Evolutionary conservation across 2,329 filamentous ascomycete species (phyloP).

Genomic region (Teratosphaeria nubilosa): DNA sequence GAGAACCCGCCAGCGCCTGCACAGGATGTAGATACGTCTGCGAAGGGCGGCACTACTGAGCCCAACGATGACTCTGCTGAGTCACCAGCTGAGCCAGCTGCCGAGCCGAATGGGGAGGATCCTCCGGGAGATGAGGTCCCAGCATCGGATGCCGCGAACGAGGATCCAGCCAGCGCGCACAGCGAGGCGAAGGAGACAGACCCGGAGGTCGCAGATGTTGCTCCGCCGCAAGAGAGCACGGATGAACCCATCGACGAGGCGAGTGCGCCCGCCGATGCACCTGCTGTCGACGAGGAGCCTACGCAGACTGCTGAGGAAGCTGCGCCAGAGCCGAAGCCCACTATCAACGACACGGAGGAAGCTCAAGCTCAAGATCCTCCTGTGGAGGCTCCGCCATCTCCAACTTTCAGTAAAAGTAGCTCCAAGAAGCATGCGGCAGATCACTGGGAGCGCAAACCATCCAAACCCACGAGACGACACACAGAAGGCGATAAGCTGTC

Average conservation of each 20-base stretch:
- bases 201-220: background rate
- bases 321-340: background rate
- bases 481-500: constrained; percentile 8
- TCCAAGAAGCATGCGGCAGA: constrained; percentile 12
- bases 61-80: background rate
- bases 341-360: background rate
- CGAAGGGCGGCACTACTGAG: background rate
- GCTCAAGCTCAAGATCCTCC: background rate
- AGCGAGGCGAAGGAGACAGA: background rate
- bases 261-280: background rate
- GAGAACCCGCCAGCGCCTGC: background rate
- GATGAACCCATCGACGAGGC: background rate
- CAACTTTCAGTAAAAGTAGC: constrained; percentile 14
- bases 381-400: constrained; percentile 12
- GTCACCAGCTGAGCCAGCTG: background rate
- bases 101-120: background rate
- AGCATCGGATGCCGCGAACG: background rate
- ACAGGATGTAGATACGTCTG: background rate
- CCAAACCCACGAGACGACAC: constrained; percentile 7
- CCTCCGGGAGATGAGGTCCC: background rate
- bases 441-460: constrained; percentile 14
- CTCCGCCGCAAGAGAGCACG: background rate
- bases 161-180: background rate
- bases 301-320: background rate
- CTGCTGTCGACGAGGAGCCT: background rate